A percentile compares a stretch with the other conserved stretches of the same genome.
These are phyloP conservation scores for Alternaria atra DNA, from an alignment of 2,329 filamentous ascomycete species.

Conservation along the genomic window DNA sequence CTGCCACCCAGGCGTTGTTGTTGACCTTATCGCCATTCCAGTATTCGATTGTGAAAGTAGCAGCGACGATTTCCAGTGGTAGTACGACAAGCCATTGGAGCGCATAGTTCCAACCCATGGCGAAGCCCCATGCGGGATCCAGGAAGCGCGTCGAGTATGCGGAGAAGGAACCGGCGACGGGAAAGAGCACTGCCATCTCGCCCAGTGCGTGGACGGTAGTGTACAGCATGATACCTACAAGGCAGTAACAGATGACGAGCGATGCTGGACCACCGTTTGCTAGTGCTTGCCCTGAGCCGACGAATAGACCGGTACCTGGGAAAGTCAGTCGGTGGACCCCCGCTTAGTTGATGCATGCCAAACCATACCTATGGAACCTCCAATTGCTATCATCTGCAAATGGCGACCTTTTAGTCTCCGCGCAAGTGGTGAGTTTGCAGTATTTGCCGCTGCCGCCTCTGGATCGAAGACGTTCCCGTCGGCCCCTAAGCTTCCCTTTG, in stretches of 20 bases:
- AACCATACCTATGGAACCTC: conserved; percentile 74
- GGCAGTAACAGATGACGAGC: conserved; percentile 51
- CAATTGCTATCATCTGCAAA: conserved; percentile 97
- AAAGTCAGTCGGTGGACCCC: conserved; percentile 24
- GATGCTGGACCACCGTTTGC: conserved; percentile 51
- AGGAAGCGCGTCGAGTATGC: conserved; percentile 91
- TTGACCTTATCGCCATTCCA: conserved; percentile 68
- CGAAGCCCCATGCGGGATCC: conserved; percentile 93
- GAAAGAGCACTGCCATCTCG: conserved; percentile 89
- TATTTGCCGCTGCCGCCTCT: conserved; percentile 68
- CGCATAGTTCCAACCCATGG: conserved; percentile 95
- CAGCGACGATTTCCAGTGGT: conserved; percentile 86
- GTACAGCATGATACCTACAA: conserved; percentile 88
- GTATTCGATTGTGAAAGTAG: conserved; percentile 82
- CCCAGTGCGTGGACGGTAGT: conserved; percentile 91
- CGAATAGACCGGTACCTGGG: conserved; percentile 73
- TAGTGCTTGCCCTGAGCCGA: conserved; percentile 68
- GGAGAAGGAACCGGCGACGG: conserved; percentile 90
- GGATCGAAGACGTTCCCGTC: conserved; percentile 69
- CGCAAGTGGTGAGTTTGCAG: conserved; percentile 77
- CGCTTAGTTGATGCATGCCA: conserved; percentile 10
- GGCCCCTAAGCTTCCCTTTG: conserved; percentile 57
- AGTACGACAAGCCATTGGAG: conserved; percentile 87
- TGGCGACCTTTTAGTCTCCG: conserved; percentile 67
- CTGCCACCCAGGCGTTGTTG: conserved; percentile 74